phyloP scores from a whole-genome alignment of 305 asterid species.

The Fraxinus latifolia region DNA sequence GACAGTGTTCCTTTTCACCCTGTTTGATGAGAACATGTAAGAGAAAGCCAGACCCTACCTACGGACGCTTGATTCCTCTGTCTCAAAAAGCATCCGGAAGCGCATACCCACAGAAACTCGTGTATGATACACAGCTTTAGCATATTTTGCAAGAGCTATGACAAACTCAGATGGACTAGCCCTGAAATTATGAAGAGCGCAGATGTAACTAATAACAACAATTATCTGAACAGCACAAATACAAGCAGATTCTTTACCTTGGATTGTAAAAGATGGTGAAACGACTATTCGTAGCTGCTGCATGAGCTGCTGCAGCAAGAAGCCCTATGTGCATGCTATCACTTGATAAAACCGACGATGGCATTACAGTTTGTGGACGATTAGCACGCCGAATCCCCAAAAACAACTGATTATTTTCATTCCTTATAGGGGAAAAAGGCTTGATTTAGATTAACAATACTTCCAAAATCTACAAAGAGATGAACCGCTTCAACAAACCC shows the following conservation, averaged over 20 bases:
- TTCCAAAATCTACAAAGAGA: slow-evolving; percentile 1
- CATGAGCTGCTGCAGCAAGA: slow-evolving; percentile 98
- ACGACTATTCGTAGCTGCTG: slow-evolving; percentile 90
- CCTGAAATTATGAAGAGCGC: slow-evolving; percentile 39
- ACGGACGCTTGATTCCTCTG: slow-evolving; percentile 81
- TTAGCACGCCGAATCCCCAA: slow-evolving; percentile 90
- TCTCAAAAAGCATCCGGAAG: slow-evolving; percentile 82
- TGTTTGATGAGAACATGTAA: not conserved
- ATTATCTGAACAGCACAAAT: not conserved
- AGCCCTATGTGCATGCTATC: slow-evolving; percentile 99
- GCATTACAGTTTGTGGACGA: slow-evolving; percentile 93
- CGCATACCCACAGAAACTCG: slow-evolving; percentile 87
- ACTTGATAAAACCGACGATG: slow-evolving; percentile 90
- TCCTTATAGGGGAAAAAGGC: slow-evolving; percentile 45
- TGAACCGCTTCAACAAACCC: not conserved
- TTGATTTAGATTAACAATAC: not conserved
- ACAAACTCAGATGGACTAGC: slow-evolving; percentile 83
- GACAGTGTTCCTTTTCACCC: not conserved
- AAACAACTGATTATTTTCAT: slow-evolving; percentile 77
- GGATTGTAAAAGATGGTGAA: slow-evolving; percentile 94
- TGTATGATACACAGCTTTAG: slow-evolving; percentile 72
- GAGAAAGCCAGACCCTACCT: slow-evolving; percentile 41
- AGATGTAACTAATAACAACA: slow-evolving; percentile 6
- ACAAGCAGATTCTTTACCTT: slow-evolving; percentile 44
- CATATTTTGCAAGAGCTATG: slow-evolving; percentile 75